Conservation (phyloP, 371 early-diverging fungal species). For the Rhizopus stolonifer region DNA sequence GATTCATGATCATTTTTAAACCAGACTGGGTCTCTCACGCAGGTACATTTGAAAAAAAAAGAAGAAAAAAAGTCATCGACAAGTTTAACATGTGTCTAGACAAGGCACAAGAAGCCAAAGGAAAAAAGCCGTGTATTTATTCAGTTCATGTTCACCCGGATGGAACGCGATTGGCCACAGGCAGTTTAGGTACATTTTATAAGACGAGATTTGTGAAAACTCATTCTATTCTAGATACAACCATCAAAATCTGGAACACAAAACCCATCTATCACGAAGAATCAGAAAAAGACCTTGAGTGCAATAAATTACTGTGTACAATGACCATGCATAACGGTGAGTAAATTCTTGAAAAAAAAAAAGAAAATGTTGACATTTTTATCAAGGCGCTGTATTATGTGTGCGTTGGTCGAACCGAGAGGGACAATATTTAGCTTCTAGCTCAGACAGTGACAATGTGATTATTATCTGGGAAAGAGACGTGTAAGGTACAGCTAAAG, state of each 20-base stretch:
- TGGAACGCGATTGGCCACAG: constrained; percentile 83
- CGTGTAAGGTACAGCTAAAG: constrained; percentile 32
- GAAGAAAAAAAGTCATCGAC: neutral
- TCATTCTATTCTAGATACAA: constrained; percentile 58
- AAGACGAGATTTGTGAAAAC: neutral
- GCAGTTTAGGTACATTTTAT: constrained; percentile 62
- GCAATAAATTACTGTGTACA: constrained; percentile 75
- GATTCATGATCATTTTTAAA: constrained; percentile 32
- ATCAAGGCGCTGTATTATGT: constrained; percentile 85
- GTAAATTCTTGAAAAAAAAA: neutral
- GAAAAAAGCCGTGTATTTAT: constrained; percentile 76
- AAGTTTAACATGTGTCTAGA: neutral
- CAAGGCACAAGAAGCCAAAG: constrained; percentile 16
- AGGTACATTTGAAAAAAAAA: constrained; percentile 6
- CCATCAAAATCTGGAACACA: constrained; percentile 84
- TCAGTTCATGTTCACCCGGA: constrained; percentile 85
- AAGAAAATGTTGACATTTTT: neutral
- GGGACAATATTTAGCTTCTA: constrained; percentile 83
- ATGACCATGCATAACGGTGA: constrained; percentile 83
- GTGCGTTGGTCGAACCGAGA: constrained; percentile 80
- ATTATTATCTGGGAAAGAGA: constrained; percentile 92
- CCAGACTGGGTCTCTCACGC: constrained; percentile 41
- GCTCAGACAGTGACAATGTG: constrained; percentile 83
- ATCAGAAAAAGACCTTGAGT: constrained; percentile 51
- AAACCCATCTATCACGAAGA: constrained; percentile 60